phyloP scores from a whole-genome alignment of 2,329 filamentous ascomycete species.

The Phialophora tarda region DNA sequence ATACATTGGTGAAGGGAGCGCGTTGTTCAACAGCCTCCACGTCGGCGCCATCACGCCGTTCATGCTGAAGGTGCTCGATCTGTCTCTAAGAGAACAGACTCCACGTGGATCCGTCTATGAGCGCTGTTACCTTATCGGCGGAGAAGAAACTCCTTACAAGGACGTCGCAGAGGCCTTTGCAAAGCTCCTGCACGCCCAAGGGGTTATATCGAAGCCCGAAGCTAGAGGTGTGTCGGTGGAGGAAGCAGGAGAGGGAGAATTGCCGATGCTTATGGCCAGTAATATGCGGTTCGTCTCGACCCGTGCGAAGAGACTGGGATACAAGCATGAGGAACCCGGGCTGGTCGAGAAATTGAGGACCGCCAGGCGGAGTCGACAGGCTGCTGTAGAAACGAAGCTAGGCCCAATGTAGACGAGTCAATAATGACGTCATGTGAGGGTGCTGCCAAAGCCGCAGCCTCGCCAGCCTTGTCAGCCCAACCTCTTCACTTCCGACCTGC shows the following conservation, averaged over 20 bases:
- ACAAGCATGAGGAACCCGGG: slow-evolving; percentile 23
- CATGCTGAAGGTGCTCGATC: slow-evolving; percentile 23
- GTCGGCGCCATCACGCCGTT: slow-evolving; percentile 25
- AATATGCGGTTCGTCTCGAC: slow-evolving; percentile 19
- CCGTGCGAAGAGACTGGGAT: slow-evolving; percentile 22
- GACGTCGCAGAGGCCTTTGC: slow-evolving; percentile 18
- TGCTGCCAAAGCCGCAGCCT: slow-evolving; percentile 6
- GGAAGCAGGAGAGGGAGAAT: slow-evolving; percentile 25
- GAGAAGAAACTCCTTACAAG: slow-evolving; percentile 18
- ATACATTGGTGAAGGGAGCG: slow-evolving; percentile 26
- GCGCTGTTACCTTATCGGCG: slow-evolving; percentile 23
- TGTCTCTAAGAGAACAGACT: slow-evolving; percentile 7
- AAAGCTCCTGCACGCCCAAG: slow-evolving; percentile 14
- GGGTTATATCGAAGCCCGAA: slow-evolving; percentile 14
- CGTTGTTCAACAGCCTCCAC: slow-evolving; percentile 30
- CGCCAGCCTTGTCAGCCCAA: slow-evolving; percentile 15
- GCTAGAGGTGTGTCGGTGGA: slow-evolving; percentile 20
- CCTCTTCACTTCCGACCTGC: slow-evolving; percentile 16
- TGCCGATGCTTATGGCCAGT: slow-evolving; percentile 30
- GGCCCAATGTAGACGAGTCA: neutral
- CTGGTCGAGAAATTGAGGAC: slow-evolving; percentile 11
- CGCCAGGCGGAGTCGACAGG: slow-evolving; percentile 8
- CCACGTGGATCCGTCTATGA: slow-evolving; percentile 27
- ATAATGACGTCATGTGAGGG: slow-evolving; percentile 9
- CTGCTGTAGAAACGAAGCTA: slow-evolving; percentile 16